A percentile compares a stretch with the other conserved stretches of the same genome.
These are phyloP conservation scores for Vaccinium vitisidaea DNA, from an alignment of 148 eudicot genomes.

Conservation along the genomic window DNA sequence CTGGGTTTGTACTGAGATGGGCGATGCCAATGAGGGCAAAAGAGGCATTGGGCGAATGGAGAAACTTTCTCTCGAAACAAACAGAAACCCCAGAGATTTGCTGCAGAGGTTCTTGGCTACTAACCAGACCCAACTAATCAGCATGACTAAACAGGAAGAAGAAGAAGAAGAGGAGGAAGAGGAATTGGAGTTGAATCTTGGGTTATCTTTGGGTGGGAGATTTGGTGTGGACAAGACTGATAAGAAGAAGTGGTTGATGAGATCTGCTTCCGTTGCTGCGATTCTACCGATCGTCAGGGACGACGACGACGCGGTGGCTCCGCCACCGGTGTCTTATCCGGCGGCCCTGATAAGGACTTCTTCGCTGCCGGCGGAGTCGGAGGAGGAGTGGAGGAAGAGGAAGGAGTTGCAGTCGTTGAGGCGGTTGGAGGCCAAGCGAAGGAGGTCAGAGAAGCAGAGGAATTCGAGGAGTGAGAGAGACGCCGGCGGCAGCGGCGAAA, in stretches of 20 bases:
- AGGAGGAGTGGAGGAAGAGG: slow-evolving; percentile 89
- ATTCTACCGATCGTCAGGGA: slow-evolving; percentile 54
- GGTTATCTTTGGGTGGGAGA: slow-evolving; percentile 83
- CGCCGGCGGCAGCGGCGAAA: slow-evolving; percentile 33
- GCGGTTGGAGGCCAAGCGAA: slow-evolving; percentile 81
- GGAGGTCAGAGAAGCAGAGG: slow-evolving; percentile 84
- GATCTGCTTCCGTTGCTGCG: slow-evolving; percentile 74
- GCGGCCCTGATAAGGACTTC: slow-evolving; percentile 55
- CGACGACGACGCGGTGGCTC: slow-evolving; percentile 29
- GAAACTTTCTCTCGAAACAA: slow-evolving; percentile 46
- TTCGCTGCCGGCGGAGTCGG: slow-evolving; percentile 77
- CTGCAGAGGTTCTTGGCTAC: slow-evolving; percentile 47
- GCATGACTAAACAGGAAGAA: slow-evolving; percentile 11
- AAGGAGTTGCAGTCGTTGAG: slow-evolving; percentile 84
- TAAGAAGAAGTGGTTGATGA: slow-evolving; percentile 39
- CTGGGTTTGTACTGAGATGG: slow-evolving; percentile 20
- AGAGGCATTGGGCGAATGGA: slow-evolving; percentile 41
- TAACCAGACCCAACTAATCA: neutral
- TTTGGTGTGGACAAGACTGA: slow-evolving; percentile 79
- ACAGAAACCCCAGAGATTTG: slow-evolving; percentile 58
- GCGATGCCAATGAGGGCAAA: slow-evolving; percentile 23
- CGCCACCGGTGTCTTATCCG: slow-evolving; percentile 20
- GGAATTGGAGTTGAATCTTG: slow-evolving; percentile 64
- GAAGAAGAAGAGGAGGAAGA: slow-evolving; percentile 36
- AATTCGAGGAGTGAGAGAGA: slow-evolving; percentile 33